Conservation (phyloP, 805 yeast species). For the Candida sithepensis region DNA sequence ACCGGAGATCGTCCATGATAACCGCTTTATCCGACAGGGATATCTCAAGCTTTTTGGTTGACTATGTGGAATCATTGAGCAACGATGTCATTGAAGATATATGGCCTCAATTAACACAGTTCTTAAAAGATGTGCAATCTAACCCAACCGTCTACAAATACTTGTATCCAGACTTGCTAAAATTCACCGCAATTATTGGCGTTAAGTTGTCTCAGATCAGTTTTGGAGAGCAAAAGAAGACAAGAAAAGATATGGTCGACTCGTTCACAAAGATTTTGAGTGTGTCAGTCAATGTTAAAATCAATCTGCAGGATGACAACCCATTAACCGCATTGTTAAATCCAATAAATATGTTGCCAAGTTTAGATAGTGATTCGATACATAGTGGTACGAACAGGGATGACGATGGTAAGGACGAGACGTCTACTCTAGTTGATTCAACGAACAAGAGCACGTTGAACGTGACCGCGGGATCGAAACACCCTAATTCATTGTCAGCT, state of each 20-base stretch:
- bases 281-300: constrained; percentile 22
- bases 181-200: constrained; percentile 48
- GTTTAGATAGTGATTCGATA: constrained; percentile 11
- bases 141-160: constrained; percentile 45
- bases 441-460: neutral
- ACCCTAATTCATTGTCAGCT: neutral
- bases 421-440: neutral
- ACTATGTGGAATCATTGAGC: constrained; percentile 64
- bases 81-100: constrained; percentile 78
- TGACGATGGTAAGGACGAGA: neutral
- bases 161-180: constrained; percentile 51
- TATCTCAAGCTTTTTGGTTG: constrained; percentile 50
- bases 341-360: constrained; percentile 22
- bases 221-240: constrained; percentile 57
- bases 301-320: constrained; percentile 14
- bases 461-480: neutral
- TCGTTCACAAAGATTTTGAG: constrained; percentile 24
- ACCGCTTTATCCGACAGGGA: constrained; percentile 42
- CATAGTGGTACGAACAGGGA: neutral
- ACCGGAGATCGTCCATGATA: constrained; percentile 43
- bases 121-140: constrained; percentile 55
- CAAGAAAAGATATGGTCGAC: constrained; percentile 47
- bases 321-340: constrained; percentile 17
- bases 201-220: constrained; percentile 54
- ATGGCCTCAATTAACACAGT: constrained; percentile 55